phyloP scores from a whole-genome alignment of 139 green algal species.

The Ettlia oleoabundans region DNA sequence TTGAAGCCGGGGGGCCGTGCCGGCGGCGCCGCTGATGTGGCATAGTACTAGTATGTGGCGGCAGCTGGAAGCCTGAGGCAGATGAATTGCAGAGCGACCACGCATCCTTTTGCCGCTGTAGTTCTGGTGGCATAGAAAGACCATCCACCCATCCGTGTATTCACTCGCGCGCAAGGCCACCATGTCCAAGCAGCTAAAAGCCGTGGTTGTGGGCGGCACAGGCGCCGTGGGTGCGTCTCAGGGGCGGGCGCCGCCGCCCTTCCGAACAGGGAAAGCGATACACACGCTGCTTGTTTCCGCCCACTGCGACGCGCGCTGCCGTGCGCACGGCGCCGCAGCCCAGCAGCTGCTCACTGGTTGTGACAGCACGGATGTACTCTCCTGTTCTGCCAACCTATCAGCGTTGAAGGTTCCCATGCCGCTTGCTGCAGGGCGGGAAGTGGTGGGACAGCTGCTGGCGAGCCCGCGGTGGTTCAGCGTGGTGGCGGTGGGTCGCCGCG shows the following conservation, averaged over 20 bases:
- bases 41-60: no score
- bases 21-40: no score
- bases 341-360: no score
- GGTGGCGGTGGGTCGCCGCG: slow-evolving; percentile 39
- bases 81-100: no score
- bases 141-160: no score
- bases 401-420: background rate
- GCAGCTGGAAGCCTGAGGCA: no score
- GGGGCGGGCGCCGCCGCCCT: no score
- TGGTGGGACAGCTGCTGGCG: slow-evolving; percentile 52
- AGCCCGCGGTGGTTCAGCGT: slow-evolving; percentile 44
- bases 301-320: background rate
- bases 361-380: no score
- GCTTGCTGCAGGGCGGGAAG: slow-evolving; percentile 43
- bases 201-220: slow-evolving; percentile 52
- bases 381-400: background rate
- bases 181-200: slow-evolving; percentile 25
- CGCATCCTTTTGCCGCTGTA: no score
- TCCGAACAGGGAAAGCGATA: background rate
- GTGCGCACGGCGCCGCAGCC: background rate
- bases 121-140: no score
- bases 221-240: slow-evolving; percentile 41
- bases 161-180: background rate
- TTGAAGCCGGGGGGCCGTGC: no score
- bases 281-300: background rate